Evolutionary conservation across 805 yeast genomes (phyloP).

Genomic region (Candida ulmi): DNA sequence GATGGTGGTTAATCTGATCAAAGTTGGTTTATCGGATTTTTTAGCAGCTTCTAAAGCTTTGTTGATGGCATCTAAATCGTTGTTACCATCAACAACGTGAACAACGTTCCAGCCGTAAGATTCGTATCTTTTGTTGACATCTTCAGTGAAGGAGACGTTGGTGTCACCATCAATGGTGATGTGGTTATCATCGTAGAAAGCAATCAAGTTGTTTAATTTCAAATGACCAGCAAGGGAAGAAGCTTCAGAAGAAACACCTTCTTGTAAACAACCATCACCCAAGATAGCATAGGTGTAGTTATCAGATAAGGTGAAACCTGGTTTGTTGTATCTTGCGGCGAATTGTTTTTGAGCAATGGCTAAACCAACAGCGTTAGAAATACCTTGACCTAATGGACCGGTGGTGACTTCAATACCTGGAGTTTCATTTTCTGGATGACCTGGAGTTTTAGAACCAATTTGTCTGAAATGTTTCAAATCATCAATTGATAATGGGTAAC

Average conservation of each 20-base stretch:
- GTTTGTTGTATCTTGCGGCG: constrained; percentile 92
- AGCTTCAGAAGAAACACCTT: constrained; percentile 95
- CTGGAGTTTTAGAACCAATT: constrained; percentile 87
- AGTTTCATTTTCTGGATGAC: constrained; percentile 92
- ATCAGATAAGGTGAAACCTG: constrained; percentile 67
- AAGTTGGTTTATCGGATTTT: constrained; percentile 80
- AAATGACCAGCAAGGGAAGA: constrained; percentile 94
- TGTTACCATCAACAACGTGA: constrained; percentile 75
- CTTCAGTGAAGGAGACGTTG: constrained; percentile 86
- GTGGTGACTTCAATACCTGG: constrained; percentile 97
- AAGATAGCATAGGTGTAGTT: constrained; percentile 72
- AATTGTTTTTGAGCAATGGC: constrained; percentile 91
- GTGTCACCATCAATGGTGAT: constrained; percentile 96
- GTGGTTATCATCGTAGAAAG: constrained; percentile 94
- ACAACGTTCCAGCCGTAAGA: constrained; percentile 93
- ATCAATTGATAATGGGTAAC: constrained; percentile 73
- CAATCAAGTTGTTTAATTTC: constrained; percentile 87
- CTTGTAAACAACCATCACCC: constrained; percentile 98
- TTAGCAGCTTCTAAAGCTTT: constrained; percentile 80
- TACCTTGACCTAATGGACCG: constrained; percentile 99
- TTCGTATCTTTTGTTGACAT: constrained; percentile 77
- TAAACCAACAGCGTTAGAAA: constrained; percentile 91
- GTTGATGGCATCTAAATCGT: constrained; percentile 64
- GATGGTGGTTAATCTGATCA: constrained; percentile 83
- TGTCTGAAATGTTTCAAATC: constrained; percentile 91